Evolutionary conservation across 805 yeast genomes (phyloP), one percentile per base, ranked within the genome.

Genomic region (Monosporozyma siamensis): DNA sequence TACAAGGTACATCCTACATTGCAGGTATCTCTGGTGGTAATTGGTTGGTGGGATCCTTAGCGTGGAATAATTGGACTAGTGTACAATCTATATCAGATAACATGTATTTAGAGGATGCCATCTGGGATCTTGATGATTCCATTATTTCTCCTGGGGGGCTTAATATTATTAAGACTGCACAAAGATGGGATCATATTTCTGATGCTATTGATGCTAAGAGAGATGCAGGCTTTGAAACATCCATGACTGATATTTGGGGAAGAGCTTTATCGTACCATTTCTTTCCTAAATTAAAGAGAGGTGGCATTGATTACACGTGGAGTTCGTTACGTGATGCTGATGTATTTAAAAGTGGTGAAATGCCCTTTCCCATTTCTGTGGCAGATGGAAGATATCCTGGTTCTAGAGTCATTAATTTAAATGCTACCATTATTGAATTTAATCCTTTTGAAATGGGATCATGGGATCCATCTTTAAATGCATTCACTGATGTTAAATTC

Each of bases 1-100:
- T 86, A 29, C 87, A 82, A 53, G 65, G 82, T 4, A 58, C 85
- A 1, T 74, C 83, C 10, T 87, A 88, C 54, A 59, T 87, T 3
- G 66, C 86, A 4, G 95, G 90, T 7, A 71, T 86, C 26, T 80
- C 89, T 11, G 95, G 95, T 23, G 95, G 95, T 21, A 73, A 83
- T 11, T 86, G 95, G 95, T 66, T 84, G 36, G 68, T 85, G 21
- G 81, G 85, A 1, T 72, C 90, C 8, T 61, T 86, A 24, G 77
- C 74, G 0, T 67, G 73, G 55, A 84, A 86, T 58, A 78, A 80
- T 55, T 87, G 82, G 79, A 76, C 88, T 6, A 67, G 82, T 10
- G 76, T 85, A 20, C 80, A 78, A 49, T 77, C 69, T 2, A 74
- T 85, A 30, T 61, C 75, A 23, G 70, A 68, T 41, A 40, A 43